Conservation (phyloP, 2,329 filamentous ascomycete genomes). For the Trichoderma sp. region DNA sequence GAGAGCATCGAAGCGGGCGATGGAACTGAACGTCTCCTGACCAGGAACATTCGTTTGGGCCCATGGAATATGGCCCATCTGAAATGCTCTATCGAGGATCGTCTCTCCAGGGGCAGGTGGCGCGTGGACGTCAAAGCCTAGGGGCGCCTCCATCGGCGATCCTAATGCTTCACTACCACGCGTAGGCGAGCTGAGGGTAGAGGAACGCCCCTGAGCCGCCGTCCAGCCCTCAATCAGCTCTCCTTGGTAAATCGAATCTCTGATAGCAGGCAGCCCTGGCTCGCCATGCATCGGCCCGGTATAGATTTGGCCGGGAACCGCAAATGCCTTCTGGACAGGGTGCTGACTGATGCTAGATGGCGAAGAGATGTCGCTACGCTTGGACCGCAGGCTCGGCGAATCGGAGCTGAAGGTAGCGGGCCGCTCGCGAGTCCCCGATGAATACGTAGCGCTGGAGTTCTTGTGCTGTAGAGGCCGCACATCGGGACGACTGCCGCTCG, state of each 20-base stretch:
- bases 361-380: conserved; percentile 61
- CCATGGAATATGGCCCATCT: conserved; percentile 61
- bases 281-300: conserved; percentile 53
- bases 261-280: conserved; percentile 52
- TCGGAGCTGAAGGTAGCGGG: conserved; percentile 55
- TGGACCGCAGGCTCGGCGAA: conserved; percentile 60
- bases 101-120: conserved; percentile 59
- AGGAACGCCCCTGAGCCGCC: conserved; percentile 57
- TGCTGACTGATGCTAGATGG: conserved; percentile 49
- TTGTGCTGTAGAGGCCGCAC: conserved; percentile 44
- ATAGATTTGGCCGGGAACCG: conserved; percentile 47
- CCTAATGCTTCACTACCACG: conserved; percentile 54
- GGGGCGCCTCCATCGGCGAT: conserved; percentile 44
- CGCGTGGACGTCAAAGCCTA: conserved; percentile 45
- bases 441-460: conserved; percentile 47
- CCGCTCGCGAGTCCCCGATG: conserved; percentile 47
- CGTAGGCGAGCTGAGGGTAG: conserved; percentile 56
- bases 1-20: conserved; percentile 63
- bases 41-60: conserved; percentile 54
- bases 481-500: conserved; percentile 31
- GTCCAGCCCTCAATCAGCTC: conserved; percentile 63
- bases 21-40: conserved; percentile 62
- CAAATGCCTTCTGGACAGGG: conserved; percentile 39
- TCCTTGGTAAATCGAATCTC: conserved; percentile 50
- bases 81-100: conserved; percentile 65